Evolutionary conservation across 1,284 basidiomycete genomes (phyloP).

Genomic region (Pseudomicrostroma phylloplanum): DNA sequence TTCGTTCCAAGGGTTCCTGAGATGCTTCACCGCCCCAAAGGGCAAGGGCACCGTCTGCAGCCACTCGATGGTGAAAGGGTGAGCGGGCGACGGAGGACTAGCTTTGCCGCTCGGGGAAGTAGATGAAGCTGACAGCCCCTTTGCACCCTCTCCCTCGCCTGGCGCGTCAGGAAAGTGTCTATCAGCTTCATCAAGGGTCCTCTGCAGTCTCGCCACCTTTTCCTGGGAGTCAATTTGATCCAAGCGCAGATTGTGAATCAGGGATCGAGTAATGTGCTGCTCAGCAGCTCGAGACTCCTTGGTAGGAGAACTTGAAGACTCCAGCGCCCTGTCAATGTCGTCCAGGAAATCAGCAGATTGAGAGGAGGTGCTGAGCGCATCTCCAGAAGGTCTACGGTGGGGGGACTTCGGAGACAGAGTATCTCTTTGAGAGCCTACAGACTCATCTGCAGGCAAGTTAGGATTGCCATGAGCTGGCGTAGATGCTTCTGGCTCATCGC

Average conservation of each 20-base stretch:
- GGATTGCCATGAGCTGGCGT: too few relatives aligned
- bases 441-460: too few relatives aligned
- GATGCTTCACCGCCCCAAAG: conserved; percentile 68
- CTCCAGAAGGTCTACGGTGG: too few relatives aligned
- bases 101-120: neutral
- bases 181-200: neutral
- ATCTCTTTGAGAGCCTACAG: too few relatives aligned
- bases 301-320: too few relatives aligned
- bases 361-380: too few relatives aligned
- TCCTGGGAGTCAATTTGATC: conserved; percentile 31
- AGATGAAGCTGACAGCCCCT: neutral
- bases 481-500: too few relatives aligned
- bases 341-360: too few relatives aligned
- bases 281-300: conserved; percentile 14
- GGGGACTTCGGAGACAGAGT: too few relatives aligned
- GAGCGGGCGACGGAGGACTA: conserved; percentile 58
- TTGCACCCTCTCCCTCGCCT: neutral
- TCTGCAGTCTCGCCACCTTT: conserved; percentile 29
- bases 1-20: conserved; percentile 89
- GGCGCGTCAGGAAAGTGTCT: neutral
- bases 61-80: conserved; percentile 80
- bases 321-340: too few relatives aligned
- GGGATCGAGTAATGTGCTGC: conserved; percentile 52
- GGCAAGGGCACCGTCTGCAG: conserved; percentile 67
- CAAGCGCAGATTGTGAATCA: conserved; percentile 43